These are phyloP conservation scores for Otatea glauca DNA, from an alignment of 176 grass and related monocot genomes.

Conservation along the genomic window DNA sequence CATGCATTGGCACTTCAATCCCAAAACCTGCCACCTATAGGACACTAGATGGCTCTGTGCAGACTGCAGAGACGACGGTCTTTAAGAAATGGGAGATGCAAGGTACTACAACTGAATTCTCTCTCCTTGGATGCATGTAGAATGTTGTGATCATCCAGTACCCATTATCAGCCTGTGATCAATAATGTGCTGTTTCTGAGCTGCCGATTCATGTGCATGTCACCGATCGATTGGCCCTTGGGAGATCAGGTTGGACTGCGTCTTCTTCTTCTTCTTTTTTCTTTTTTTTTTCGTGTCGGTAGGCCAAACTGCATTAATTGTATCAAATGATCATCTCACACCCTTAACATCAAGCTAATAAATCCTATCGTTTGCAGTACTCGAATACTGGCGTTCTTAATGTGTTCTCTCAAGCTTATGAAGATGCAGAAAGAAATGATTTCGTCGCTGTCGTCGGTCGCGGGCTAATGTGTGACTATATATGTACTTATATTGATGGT, in stretches of 20 bases:
- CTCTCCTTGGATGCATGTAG: constrained; percentile 37
- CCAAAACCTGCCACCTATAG: neutral
- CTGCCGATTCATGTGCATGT: neutral
- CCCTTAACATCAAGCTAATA: constrained; percentile 15
- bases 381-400: neutral
- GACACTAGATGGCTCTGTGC: constrained; percentile 13
- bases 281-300: neutral
- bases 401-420: neutral
- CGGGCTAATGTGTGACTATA: neutral
- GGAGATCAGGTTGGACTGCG: neutral
- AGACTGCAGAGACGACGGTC: neutral
- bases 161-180: neutral
- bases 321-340: neutral
- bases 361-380: neutral
- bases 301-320: neutral
- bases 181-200: constrained; percentile 44
- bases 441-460: neutral
- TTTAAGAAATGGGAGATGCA: constrained; percentile 35
- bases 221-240: constrained; percentile 3
- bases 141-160: constrained; percentile 34
- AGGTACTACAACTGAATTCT: neutral
- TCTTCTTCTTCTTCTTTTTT: neutral
- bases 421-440: neutral
- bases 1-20: neutral
- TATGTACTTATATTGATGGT: neutral